Evolutionary conservation across 306 rosid species (phyloP), one percentile per base, ranked within the genome.

Genomic region (Castanospermum australe): DNA sequence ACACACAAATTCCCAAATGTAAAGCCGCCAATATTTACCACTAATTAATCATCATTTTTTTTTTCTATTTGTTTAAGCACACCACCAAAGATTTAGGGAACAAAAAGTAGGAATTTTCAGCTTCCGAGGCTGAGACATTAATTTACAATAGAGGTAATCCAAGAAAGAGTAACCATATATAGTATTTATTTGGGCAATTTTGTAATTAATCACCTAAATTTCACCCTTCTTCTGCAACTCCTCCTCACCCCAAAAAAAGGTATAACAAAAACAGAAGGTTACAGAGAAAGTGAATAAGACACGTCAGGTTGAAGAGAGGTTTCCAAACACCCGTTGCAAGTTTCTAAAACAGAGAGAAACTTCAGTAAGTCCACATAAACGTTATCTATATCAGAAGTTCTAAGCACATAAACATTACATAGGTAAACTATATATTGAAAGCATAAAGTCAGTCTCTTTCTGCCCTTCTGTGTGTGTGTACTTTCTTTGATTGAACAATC

Each of bases 1-100:
- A 47, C 55, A 63, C 84, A 69, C 84, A 75, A 72, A 8, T 55
- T 75, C 75, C 79, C 73, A 82, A 52, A 79, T 69, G 5, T 69
- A 30, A 45, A 78, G 71, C 51, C 48, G 67, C 35, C 81, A 66
- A 70, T 65, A 20, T 57, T 70, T 68, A 56, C 45, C 57, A 79
- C 66, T 55, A 51, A n/a, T 6, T 5, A 5, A 42, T 61, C n/a
- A 64, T 42, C 30, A 11, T 0, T n/a, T 47, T 14, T 7, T 56
- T 51, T 24, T 14, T 4, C 12, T 21, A 18, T 60, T 76, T 12
- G 45, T 65, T 65, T 38, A 48, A 17, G 59, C 52, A 14, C 13
- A 68, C 28, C 42, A 38, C 50, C 35, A 39, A 38, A 14, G 44
- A 66, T 13, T 33, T 56, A 44, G 73, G 25, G 59, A 70, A 30